Evolutionary conservation across 2,329 filamentous ascomycete species (phyloP).

Genomic region (Calcarisporium arbuscula): DNA sequence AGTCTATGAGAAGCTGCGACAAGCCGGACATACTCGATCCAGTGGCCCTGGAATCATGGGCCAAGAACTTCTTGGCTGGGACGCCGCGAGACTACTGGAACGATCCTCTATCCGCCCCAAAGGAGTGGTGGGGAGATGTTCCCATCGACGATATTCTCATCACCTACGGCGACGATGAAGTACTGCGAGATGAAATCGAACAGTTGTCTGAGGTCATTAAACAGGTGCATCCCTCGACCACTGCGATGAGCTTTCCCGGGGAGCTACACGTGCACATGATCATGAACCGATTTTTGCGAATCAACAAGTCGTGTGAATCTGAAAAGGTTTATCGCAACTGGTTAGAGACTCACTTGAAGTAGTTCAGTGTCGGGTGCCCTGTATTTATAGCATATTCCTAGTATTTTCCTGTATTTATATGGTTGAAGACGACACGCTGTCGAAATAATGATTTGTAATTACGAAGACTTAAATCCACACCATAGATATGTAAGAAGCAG

Average conservation of each 20-base stretch:
- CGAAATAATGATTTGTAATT: too few species aligned
- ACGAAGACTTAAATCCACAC: too few species aligned
- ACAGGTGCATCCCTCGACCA: neutral
- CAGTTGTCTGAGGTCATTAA: slow-evolving; percentile 1
- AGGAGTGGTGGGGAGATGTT: slow-evolving; percentile 5
- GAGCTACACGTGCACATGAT: slow-evolving; percentile 8
- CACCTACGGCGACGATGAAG: slow-evolving; percentile 4
- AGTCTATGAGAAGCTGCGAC: neutral
- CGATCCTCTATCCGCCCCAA: slow-evolving; percentile 7
- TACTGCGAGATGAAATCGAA: slow-evolving; percentile 2
- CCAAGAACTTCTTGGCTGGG: slow-evolving; percentile 1
- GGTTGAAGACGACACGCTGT: too few species aligned
- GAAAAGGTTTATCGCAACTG: slow-evolving; percentile 4
- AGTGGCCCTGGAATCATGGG: slow-evolving; percentile 1
- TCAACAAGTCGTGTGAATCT: slow-evolving; percentile 3
- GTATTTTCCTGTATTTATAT: too few species aligned
- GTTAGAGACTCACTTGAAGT: slow-evolving; percentile 2
- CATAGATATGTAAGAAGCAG: too few species aligned
- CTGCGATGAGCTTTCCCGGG: neutral
- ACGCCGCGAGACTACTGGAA: slow-evolving; percentile 6
- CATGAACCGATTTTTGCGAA: slow-evolving; percentile 5
- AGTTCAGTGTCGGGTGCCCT: too few species aligned
- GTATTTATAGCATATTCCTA: too few species aligned
- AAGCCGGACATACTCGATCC: slow-evolving; percentile 2
- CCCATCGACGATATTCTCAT: slow-evolving; percentile 5